Evolutionary conservation across 1,284 basidiomycete genomes (phyloP).

Genomic region (Pyrrhoderma noxium): DNA sequence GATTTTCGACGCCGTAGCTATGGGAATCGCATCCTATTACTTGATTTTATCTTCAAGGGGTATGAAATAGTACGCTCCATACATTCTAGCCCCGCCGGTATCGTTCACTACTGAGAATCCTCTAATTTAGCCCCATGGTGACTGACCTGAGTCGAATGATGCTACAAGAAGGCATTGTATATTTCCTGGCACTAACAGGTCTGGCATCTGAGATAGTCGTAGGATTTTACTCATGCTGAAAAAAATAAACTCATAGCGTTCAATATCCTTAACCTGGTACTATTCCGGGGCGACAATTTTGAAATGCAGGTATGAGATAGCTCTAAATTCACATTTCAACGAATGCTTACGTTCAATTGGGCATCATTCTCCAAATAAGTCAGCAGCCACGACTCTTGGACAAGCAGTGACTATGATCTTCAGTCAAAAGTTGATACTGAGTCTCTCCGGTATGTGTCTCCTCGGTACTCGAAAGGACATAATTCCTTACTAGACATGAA

Average conservation of each 20-base stretch:
- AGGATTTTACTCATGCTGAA: neutral
- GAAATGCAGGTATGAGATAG: slow-evolving; percentile 24
- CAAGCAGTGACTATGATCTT: too few species aligned
- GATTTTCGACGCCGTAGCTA: slow-evolving; percentile 36
- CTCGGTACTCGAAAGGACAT: too few species aligned
- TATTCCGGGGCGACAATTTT: slow-evolving; percentile 24
- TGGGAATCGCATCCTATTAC: slow-evolving; percentile 33
- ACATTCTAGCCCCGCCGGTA: too few species aligned
- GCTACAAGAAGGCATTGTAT: slow-evolving; percentile 45
- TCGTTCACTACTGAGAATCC: too few species aligned
- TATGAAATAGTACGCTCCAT: slow-evolving; percentile 29
- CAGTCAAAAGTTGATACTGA: neutral
- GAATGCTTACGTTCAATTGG: too few species aligned
- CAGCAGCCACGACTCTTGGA: neutral
- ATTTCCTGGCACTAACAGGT: slow-evolving; percentile 42
- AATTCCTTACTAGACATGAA: too few species aligned
- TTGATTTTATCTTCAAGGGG: slow-evolving; percentile 33
- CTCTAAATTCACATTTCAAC: slow-evolving; percentile 8
- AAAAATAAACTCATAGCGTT: slow-evolving; percentile 19
- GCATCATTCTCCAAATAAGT: neutral
- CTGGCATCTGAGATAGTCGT: slow-evolving; percentile 1
- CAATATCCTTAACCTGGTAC: slow-evolving; percentile 29
- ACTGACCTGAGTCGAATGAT: slow-evolving; percentile 29
- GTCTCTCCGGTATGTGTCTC: slow-evolving; percentile 23
- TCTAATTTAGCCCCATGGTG: too few species aligned